Evolutionary conservation across 441 rosid genomes (phyloP), one percentile per base, ranked within the genome.

Genomic region (Mallotus repandus): DNA sequence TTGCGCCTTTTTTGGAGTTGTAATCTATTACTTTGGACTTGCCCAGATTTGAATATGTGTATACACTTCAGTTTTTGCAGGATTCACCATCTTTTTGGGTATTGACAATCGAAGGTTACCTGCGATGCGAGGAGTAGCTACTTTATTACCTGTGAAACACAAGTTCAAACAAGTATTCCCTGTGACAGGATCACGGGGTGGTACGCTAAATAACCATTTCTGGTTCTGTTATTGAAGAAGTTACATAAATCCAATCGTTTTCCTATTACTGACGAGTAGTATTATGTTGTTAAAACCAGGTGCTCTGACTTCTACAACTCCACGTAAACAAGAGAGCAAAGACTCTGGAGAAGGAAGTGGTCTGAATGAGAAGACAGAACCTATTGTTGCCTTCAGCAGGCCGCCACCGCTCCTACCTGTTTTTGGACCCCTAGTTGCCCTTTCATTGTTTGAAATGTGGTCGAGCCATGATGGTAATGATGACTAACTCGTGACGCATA

Each of bases 321-420:
- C 86, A 0, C 80, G 77, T 79, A 82, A 83, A 74, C 76, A 11
- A 11, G 79, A 52, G 54, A 78, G 69, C 6, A 74, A 68, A 32
- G 77, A 73, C 21, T 32, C 58, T 43, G 56, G 43, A 0, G 81
- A 61, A 66, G 80, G 71, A 66, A 68, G 72, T 53, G 35, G 45
- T 16, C 22, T 72, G 57, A 69, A 21, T 7, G 89, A 78, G 63
- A 81, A 78, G 21, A 67, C 73, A 0, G 91, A 85, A 29, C 93
- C 90, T 16, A 69, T 76, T 29, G 89, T 81, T 58, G 84, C 94
- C 66, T 87, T 88, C 74, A 75, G 89, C 73, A 89, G 78, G 75
- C 96, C 94, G 0, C 90, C 89, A 0, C 91, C 90, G 0, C 71
- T 77, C 9, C 83, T 87, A 1, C 89, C 88, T 4, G 69, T 89